A percentile compares a stretch with the other conserved stretches of the same genome.
These are phyloP conservation scores for Erodium maritimum DNA, from an alignment of 345 rosid genomes.

Conservation along the genomic window DNA sequence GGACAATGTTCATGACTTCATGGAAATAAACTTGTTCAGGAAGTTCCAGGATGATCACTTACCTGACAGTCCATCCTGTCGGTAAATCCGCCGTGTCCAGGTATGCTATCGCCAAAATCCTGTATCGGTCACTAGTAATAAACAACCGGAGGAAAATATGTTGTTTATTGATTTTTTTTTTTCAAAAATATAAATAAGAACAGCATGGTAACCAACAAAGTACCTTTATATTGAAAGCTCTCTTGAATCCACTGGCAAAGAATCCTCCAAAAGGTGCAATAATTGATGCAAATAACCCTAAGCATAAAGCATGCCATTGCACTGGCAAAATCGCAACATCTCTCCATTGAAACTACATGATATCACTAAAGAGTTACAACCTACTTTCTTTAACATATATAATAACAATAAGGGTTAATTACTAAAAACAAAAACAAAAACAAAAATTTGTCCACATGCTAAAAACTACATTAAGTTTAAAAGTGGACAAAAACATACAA, in stretches of 20 bases:
- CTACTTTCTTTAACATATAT: neutral
- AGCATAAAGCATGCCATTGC: conserved; percentile 89
- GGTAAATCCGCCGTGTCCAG: conserved; percentile 97
- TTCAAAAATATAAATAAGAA: neutral
- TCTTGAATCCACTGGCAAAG: conserved; percentile 92
- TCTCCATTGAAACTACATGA: conserved; percentile 77
- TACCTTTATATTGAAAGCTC: conserved; percentile 96
- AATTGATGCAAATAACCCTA: conserved; percentile 91
- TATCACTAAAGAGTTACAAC: neutral
- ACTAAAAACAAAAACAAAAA: too few species aligned
- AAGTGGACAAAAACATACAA: too few species aligned
- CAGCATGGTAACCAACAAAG: neutral
- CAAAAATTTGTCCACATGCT: too few species aligned
- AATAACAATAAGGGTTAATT: neutral
- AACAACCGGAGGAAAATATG: neutral
- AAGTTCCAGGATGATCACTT: neutral
- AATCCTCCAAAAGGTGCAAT: conserved; percentile 99
- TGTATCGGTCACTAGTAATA: conserved; percentile 13
- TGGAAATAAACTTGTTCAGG: neutral
- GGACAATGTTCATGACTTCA: neutral
- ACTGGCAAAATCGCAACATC: conserved; percentile 76
- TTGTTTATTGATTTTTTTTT: neutral
- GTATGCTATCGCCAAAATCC: conserved; percentile 99
- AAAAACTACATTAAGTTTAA: too few species aligned
- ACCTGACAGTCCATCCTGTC: conserved; percentile 99